Conservation (phyloP, 345 rosid genomes). For the Raphanus sativus region DNA sequence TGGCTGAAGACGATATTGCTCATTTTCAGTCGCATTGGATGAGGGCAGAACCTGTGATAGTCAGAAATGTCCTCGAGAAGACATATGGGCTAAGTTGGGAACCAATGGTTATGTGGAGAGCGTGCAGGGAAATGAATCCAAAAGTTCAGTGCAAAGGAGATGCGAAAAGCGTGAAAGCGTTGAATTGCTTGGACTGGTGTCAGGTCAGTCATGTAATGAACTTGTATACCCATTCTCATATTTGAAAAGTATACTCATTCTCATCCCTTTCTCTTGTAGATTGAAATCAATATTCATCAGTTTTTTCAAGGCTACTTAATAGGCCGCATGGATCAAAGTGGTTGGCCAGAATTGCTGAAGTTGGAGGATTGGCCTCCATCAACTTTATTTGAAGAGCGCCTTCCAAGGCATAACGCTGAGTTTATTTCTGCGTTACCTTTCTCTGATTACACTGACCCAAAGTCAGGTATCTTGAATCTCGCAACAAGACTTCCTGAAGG, state of each 20-base stretch:
- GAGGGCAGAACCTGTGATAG: slow-evolving; percentile 73
- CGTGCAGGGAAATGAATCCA: slow-evolving; percentile 51
- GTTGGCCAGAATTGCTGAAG: slow-evolving; percentile 63
- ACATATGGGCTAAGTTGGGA: slow-evolving; percentile 82
- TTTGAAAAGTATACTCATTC: not conserved
- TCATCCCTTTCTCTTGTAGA: slow-evolving; percentile 43
- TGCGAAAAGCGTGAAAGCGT: slow-evolving; percentile 43
- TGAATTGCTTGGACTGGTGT: slow-evolving; percentile 64
- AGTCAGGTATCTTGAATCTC: slow-evolving; percentile 56
- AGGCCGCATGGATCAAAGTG: slow-evolving; percentile 28
- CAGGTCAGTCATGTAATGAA: slow-evolving; percentile 40
- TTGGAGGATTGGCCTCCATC: slow-evolving; percentile 91
- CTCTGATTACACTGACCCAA: slow-evolving; percentile 69
- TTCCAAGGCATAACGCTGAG: slow-evolving; percentile 75
- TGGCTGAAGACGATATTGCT: slow-evolving; percentile 46
- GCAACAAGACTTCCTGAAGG: slow-evolving; percentile 54
- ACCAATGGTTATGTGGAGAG: slow-evolving; percentile 92
- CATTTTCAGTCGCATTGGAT: slow-evolving; percentile 84
- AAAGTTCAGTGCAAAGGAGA: slow-evolving; percentile 20
- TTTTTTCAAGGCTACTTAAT: slow-evolving; percentile 61
- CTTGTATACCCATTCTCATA: not conserved
- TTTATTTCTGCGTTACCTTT: slow-evolving; percentile 62
- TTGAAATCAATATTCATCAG: slow-evolving; percentile 51
- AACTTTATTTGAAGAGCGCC: slow-evolving; percentile 49
- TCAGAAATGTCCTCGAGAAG: slow-evolving; percentile 56